phyloP scores from a whole-genome alignment of 768 basidiomycete genomes.

The Crepidotus variabilis region DNA sequence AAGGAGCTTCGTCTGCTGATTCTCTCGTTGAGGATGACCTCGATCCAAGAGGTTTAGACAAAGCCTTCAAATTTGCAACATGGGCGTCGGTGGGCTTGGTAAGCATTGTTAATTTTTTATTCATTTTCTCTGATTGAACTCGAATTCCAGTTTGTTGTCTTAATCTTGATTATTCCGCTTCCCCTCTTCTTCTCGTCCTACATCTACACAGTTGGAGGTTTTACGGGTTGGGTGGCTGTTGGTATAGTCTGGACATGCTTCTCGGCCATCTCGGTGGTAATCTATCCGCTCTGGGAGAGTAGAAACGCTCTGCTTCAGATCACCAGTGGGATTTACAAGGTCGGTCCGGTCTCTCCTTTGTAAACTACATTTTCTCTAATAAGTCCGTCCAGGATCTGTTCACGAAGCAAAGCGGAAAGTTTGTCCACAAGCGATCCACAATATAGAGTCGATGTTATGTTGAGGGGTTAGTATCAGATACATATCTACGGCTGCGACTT shows the following conservation, averaged over 20 bases:
- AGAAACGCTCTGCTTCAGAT: slow-evolving; percentile 62
- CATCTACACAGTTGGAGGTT: slow-evolving; percentile 58
- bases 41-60: slow-evolving; percentile 59
- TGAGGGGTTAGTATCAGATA: not conserved
- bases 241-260: slow-evolving; percentile 84
- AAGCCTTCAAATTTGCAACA: slow-evolving; percentile 79
- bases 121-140: not conserved
- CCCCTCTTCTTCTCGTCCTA: slow-evolving; percentile 84
- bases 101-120: slow-evolving; percentile 15
- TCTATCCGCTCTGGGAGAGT: slow-evolving; percentile 88
- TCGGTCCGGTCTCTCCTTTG: slow-evolving; percentile 17
- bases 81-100: slow-evolving; percentile 70
- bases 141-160: slow-evolving; percentile 44
- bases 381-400: slow-evolving; percentile 27
- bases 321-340: slow-evolving; percentile 59
- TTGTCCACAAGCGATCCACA: slow-evolving; percentile 7
- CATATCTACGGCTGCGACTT: too few relatives aligned
- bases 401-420: slow-evolving; percentile 28
- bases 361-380: not conserved
- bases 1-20: slow-evolving; percentile 32
- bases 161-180: slow-evolving; percentile 76
- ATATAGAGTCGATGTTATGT: not conserved
- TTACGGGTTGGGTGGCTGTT: slow-evolving; percentile 78
- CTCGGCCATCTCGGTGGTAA: slow-evolving; percentile 69
- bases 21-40: slow-evolving; percentile 51